Evolutionary conservation across 768 basidiomycete species (phyloP).

Genomic region (Candolleomyces eurysporus): DNA sequence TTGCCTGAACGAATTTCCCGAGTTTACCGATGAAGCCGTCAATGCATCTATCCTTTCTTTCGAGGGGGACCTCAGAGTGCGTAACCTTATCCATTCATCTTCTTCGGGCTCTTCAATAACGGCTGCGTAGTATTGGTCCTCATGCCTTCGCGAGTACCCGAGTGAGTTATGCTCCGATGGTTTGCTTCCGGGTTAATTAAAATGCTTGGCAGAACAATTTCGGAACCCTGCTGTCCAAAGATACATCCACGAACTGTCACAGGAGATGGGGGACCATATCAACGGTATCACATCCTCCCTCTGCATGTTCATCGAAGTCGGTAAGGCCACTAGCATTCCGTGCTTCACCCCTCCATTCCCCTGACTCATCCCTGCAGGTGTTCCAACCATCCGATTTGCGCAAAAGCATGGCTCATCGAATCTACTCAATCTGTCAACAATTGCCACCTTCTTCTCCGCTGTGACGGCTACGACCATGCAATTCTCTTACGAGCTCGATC

Average conservation of each 20-base stretch:
- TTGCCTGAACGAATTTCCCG: constrained; percentile 76
- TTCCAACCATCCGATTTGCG: constrained; percentile 73
- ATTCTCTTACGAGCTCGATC: constrained; percentile 51
- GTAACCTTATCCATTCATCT: constrained; percentile 10
- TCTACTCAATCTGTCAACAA: constrained; percentile 70
- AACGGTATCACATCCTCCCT: constrained; percentile 66
- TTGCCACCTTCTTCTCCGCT: constrained; percentile 76
- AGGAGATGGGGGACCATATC: constrained; percentile 74
- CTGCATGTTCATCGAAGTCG: constrained; percentile 76
- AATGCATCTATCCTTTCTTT: constrained; percentile 67
- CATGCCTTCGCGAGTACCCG: constrained; percentile 63
- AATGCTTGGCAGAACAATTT: constrained; percentile 54
- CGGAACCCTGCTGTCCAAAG: constrained; percentile 68
- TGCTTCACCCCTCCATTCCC: background rate
- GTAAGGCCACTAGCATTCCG: constrained; percentile 31
- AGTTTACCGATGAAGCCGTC: constrained; percentile 70
- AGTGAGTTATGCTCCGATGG: constrained; percentile 32
- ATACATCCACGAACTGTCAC: constrained; percentile 71
- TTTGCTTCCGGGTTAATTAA: background rate
- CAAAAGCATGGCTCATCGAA: constrained; percentile 72
- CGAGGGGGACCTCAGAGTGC: constrained; percentile 66
- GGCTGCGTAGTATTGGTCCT: constrained; percentile 65
- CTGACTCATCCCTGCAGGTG: constrained; percentile 37
- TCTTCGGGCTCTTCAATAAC: background rate
- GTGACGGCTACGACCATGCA: constrained; percentile 74